Conservation (phyloP, 805 yeast genomes). For the Clavispora carvajalis region DNA sequence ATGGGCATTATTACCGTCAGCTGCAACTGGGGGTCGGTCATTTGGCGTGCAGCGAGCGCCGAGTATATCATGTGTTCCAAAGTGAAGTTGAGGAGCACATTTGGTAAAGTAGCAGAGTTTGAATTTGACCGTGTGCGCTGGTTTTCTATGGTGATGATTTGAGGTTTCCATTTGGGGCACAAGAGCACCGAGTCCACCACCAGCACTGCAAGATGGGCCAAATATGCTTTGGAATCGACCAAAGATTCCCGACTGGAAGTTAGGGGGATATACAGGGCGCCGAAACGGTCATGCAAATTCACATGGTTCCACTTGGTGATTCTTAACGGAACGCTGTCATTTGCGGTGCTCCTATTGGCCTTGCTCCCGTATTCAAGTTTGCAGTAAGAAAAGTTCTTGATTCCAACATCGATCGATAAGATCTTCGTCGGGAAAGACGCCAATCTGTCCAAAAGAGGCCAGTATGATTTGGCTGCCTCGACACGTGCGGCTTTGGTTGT, state of each 20-base stretch:
- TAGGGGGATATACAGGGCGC: conserved; percentile 9
- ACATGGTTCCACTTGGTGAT: conserved; percentile 22
- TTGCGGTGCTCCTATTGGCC: too few relatives aligned
- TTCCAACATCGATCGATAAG: conserved; percentile 35
- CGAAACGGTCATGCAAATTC: conserved; percentile 20
- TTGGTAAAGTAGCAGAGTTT: conserved; percentile 33
- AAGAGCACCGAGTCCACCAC: conserved; percentile 19
- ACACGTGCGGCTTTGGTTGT: conserved; percentile 14
- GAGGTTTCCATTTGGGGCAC: conserved; percentile 12
- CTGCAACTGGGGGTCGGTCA: conserved; percentile 6
- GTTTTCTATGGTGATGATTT: conserved; percentile 31
- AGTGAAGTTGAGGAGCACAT: conserved; percentile 31
- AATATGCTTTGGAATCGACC: conserved; percentile 25
- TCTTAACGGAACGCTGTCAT: too few relatives aligned
- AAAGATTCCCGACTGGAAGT: conserved; percentile 7
- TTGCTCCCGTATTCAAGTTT: conserved; percentile 8
- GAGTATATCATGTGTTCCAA: conserved; percentile 35
- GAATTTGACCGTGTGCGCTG: conserved; percentile 36
- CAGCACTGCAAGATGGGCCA: conserved; percentile 17
- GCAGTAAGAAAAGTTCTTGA: conserved; percentile 39
- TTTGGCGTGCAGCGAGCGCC: conserved; percentile 19
- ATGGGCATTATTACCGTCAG: conserved; percentile 26
- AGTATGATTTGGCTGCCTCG: conserved; percentile 6
- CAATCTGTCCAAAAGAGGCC: conserved; percentile 6
- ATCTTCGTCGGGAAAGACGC: conserved; percentile 7